phyloP scores from a whole-genome alignment of 2,329 filamentous ascomycete species.

The Fragosphaeria purpurea region DNA sequence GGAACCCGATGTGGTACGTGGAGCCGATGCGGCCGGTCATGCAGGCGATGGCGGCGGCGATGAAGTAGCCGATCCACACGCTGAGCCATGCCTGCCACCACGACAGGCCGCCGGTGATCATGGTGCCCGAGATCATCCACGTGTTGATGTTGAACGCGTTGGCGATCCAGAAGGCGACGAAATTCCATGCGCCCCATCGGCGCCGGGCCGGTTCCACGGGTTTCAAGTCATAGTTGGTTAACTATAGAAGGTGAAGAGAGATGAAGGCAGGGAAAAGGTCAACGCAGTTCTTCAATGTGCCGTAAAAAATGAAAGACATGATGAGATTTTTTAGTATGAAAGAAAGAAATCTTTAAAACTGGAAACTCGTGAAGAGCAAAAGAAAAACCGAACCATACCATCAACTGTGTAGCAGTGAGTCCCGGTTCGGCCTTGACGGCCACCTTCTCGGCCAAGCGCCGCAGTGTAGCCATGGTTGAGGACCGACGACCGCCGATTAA shows the following conservation, averaged over 20 bases:
- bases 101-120: constrained; percentile 66
- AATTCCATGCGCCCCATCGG: constrained; percentile 81
- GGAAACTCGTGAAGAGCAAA: not conserved
- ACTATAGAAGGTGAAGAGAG: constrained; percentile 26
- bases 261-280: not conserved
- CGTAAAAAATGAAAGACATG: no score
- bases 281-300: no score
- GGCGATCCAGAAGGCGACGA: constrained; percentile 78
- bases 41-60: constrained; percentile 66
- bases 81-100: constrained; percentile 93
- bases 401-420: constrained; percentile 67
- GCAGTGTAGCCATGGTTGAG: not conserved
- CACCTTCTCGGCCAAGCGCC: constrained; percentile 43
- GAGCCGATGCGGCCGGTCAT: constrained; percentile 76
- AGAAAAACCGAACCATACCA: constrained; percentile 38
- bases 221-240: constrained; percentile 76
- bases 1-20: constrained; percentile 81
- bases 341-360: no score
- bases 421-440: constrained; percentile 68
- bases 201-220: constrained; percentile 69
- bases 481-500: no score
- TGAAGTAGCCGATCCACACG: constrained; percentile 76
- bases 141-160: constrained; percentile 86
- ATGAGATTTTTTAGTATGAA: not conserved
- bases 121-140: constrained; percentile 85